Evolutionary conservation across 164 flowering plant genomes (phyloP).

Genomic region (grape (Vitis vinifera)): DNA sequence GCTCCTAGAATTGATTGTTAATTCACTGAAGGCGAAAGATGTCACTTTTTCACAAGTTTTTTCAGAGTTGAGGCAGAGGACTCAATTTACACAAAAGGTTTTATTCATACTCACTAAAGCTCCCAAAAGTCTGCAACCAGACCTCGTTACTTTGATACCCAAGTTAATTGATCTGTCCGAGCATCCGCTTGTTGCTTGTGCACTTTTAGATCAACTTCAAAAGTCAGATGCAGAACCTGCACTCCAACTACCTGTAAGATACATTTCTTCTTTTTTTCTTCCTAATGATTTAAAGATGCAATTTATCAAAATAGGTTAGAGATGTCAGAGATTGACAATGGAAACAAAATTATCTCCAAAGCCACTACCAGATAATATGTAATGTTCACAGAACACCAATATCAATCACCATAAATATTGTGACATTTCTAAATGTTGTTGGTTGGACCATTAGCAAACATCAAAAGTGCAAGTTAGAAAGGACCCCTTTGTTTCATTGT

Average conservation of each 20-base stretch:
- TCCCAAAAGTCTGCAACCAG: conserved; percentile 92
- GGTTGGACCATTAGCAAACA: too few relatives aligned
- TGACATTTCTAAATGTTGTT: too few relatives aligned
- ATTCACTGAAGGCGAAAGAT: conserved; percentile 89
- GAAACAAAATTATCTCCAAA: too few relatives aligned
- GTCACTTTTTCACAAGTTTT: conserved; percentile 93
- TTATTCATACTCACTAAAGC: conserved; percentile 94
- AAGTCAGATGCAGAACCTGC: conserved; percentile 84
- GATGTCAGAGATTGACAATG: too few relatives aligned
- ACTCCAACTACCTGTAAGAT: conserved; percentile 70
- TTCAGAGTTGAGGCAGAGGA: conserved; percentile 87
- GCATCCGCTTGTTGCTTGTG: conserved; percentile 91
- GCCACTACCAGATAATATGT: too few relatives aligned
- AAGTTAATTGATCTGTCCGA: conserved; percentile 94
- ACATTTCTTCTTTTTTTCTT: not conserved
- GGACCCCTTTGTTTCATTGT: too few relatives aligned
- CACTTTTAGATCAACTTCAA: conserved; percentile 87
- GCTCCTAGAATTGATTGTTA: conserved; percentile 93
- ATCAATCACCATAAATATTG: too few relatives aligned
- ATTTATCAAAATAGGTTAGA: too few relatives aligned
- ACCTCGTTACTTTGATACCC: conserved; percentile 87
- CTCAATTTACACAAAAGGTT: conserved; percentile 92
- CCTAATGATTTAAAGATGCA: not conserved
- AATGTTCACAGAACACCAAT: too few relatives aligned
- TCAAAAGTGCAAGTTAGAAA: too few relatives aligned